Base-by-base conservation (phyloP, 176 grass and related monocot species). In the Saccharum officinarum region DNA sequence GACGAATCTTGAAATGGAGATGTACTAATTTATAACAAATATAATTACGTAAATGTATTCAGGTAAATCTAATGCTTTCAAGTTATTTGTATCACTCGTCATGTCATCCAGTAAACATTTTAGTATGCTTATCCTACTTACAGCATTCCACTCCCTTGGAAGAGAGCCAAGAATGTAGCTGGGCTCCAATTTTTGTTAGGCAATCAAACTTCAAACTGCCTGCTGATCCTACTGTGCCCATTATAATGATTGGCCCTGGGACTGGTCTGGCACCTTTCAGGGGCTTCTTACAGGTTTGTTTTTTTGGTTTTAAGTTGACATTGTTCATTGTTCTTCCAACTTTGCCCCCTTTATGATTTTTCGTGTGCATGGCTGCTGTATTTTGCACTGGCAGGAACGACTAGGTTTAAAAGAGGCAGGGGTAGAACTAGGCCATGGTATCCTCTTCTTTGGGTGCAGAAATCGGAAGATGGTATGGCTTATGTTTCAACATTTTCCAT, bases 381-480 rank as follows among this genome's bases (percentile, higher is more conserved):
- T 69, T 83, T 87, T 62, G 12, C 14, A 76, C 67, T 94, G 39
- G 67, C 91, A 98, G 96, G 93, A 98, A 85, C 87, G 93, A 41
- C 70, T 94, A 33, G 89, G 89, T 87, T 81, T 95, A 70, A 98
- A 95, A 66, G 86, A 92, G 55, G 44, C 52, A 7, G 89, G 91
- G 9, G 39, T 88, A 34, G 86, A 94, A 86, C 89, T 98, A 37
- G 96, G 96, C 2, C 86, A 16, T 67, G 79, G 93, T 23, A 65
- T 94, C 78, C 96, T 98, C 41, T 98, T 95, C 81, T 98, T 98
- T 83, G 96, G 96, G 40, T 98, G 96, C 88, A 98, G 96, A 89
- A 98, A 98, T 45, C 83, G 89, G 70, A 88, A 92, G 47, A 92
- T 95, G 93, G 96, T 98, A 95, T 74, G 85, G 1, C 38, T 46